A percentile compares a stretch with the other conserved stretches of the same genome.
These are phyloP conservation scores for Chaetomiaceae sp. DNA, from an alignment of 2,329 filamentous ascomycete genomes.

Conservation along the genomic window DNA sequence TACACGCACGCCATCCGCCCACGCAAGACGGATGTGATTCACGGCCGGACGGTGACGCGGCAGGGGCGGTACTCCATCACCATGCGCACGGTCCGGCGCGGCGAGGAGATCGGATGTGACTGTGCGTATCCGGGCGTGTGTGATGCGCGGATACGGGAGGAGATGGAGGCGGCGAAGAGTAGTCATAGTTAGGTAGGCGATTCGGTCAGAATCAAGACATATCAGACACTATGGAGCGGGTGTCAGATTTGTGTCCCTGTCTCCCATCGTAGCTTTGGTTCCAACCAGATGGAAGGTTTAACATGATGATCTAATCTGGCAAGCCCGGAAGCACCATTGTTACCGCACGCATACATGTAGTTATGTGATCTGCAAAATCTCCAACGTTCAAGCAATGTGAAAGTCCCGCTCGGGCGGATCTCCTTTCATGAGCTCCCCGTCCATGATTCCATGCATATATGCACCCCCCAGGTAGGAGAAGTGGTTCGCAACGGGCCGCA, in stretches of 20 bases:
- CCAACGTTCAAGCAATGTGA: not conserved
- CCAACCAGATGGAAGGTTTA: too few relatives aligned
- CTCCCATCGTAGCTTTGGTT: too few relatives aligned
- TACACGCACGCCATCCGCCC: conserved; percentile 48
- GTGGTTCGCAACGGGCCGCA: not conserved
- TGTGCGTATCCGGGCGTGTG: conserved; percentile 23
- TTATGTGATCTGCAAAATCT: too few relatives aligned
- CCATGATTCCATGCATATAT: not conserved
- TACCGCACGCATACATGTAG: too few relatives aligned
- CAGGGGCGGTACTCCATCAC: conserved; percentile 24
- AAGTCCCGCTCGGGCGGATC: not conserved
- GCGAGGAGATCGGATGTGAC: conserved; percentile 18
- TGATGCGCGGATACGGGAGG: conserved; percentile 23
- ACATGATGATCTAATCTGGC: too few relatives aligned
- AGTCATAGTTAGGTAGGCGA: too few relatives aligned
- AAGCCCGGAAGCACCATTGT: too few relatives aligned
- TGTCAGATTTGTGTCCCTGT: too few relatives aligned
- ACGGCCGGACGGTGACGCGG: conserved; percentile 15
- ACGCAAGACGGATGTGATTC: conserved; percentile 40
- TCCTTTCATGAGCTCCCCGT: not conserved
- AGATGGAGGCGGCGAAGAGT: conserved; percentile 4
- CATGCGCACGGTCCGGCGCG: conserved; percentile 20
- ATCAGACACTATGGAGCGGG: too few relatives aligned
- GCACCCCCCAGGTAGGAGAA: not conserved
- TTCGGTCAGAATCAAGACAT: too few relatives aligned